These are phyloP conservation scores for Phaeosphaeria sp. DNA, from an alignment of 2,329 filamentous ascomycete genomes.

Conservation along the genomic window DNA sequence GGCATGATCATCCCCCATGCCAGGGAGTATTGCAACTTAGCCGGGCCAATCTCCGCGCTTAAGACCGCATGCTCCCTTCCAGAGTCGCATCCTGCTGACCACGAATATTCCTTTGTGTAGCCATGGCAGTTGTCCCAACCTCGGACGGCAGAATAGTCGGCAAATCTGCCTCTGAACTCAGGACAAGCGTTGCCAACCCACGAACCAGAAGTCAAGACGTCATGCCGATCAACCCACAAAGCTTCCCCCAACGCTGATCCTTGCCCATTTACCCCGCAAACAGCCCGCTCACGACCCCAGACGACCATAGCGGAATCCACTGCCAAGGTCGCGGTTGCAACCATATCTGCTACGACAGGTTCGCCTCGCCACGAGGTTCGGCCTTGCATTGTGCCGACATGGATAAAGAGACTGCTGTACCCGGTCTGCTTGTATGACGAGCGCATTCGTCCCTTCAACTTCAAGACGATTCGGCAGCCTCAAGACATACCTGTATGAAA, in stretches of 20 bases:
- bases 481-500: not conserved
- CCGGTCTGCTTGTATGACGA: not conserved
- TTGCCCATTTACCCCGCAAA: conserved; percentile 28
- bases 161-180: not conserved
- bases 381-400: conserved; percentile 18
- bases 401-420: conserved; percentile 13
- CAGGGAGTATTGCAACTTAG: not conserved
- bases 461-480: not conserved
- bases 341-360: conserved; percentile 9
- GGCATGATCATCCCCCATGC: not conserved
- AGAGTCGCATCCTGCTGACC: not conserved
- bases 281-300: conserved; percentile 20
- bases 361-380: conserved; percentile 14
- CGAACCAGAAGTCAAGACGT: conserved; percentile 3
- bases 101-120: not conserved
- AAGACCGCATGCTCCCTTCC: not conserved
- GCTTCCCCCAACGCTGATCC: conserved; percentile 11
- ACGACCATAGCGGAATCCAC: conserved; percentile 11
- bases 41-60: not conserved
- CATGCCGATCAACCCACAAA: conserved; percentile 4
- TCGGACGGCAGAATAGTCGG: not conserved
- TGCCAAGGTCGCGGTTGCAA: conserved; percentile 5
- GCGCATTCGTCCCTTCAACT: not conserved
- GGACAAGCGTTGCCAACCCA: not conserved
- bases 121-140: not conserved